phyloP scores from a whole-genome alignment of 352 stramenopile species.

The Plasmopara viticola region DNA sequence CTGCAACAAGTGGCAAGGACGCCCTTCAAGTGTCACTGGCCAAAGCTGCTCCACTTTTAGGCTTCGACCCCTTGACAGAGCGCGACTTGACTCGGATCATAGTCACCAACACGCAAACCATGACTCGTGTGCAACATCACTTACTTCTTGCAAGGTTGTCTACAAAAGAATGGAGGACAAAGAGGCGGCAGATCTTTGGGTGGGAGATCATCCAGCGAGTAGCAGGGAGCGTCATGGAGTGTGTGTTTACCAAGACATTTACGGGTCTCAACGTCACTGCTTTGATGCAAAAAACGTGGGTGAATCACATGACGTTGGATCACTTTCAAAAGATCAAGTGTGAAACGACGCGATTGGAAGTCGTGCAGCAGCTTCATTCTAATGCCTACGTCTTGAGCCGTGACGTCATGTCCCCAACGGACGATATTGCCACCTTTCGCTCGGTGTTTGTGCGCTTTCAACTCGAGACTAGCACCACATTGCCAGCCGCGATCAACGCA shows the following conservation, averaged over 20 bases:
- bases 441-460: conserved; percentile 39
- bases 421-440: conserved; percentile 29
- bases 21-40: no score
- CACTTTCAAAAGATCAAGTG: conserved; percentile 41
- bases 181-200: conserved; percentile 29
- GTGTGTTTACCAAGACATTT: conserved; percentile 42
- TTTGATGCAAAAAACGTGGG: conserved; percentile 38
- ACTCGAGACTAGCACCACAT: conserved; percentile 19
- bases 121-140: conserved; percentile 27
- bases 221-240: conserved; percentile 32
- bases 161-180: conserved; percentile 1
- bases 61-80: conserved; percentile 32
- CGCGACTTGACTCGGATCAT: conserved; percentile 30
- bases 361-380: conserved; percentile 32
- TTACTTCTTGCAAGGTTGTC: conserved; percentile 17
- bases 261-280: conserved; percentile 20
- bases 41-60: conserved; percentile 31
- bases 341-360: conserved; percentile 35
- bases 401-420: conserved; percentile 33
- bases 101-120: conserved; percentile 27
- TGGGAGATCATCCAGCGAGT: conserved; percentile 35
- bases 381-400: conserved; percentile 38
- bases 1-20: conserved; percentile 11
- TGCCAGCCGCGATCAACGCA: conserved; percentile 8
- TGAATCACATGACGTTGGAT: conserved; percentile 32